phyloP scores from a whole-genome alignment of 495 filamentous ascomycete genomes.

The Sabuloglossum arenarium region DNA sequence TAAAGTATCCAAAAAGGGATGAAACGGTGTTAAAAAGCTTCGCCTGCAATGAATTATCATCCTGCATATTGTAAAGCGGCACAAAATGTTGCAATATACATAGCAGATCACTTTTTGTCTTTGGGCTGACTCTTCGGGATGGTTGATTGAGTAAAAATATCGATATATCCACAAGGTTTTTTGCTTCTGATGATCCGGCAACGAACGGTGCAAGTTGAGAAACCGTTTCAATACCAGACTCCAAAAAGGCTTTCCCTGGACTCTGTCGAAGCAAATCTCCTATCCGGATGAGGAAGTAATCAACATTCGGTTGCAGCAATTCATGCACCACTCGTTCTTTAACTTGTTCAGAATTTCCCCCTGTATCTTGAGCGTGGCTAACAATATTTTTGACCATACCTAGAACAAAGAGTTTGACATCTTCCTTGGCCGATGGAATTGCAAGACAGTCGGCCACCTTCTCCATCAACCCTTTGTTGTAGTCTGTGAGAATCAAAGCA shows the following conservation, averaged over 20 bases:
- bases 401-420: constrained; percentile 68
- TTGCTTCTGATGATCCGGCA: constrained; percentile 42
- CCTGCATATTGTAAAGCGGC: constrained; percentile 32
- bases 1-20: constrained; percentile 71
- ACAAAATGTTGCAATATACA: constrained; percentile 56
- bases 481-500: constrained; percentile 42
- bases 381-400: constrained; percentile 48
- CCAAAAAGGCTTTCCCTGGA: constrained; percentile 46
- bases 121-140: constrained; percentile 54
- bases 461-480: constrained; percentile 39
- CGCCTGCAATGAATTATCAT: constrained; percentile 33
- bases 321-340: constrained; percentile 13
- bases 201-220: constrained; percentile 57
- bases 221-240: constrained; percentile 55
- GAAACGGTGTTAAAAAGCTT: constrained; percentile 40
- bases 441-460: constrained; percentile 51
- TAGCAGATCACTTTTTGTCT: constrained; percentile 62
- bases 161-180: constrained; percentile 50
- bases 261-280: constrained; percentile 41
- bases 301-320: constrained; percentile 48
- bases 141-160: constrained; percentile 72
- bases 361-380: constrained; percentile 26
- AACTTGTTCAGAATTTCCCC: constrained; percentile 25
- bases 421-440: constrained; percentile 59
- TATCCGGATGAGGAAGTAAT: constrained; percentile 43